Evolutionary conservation across 2,329 filamentous ascomycete genomes (phyloP), one percentile per base, ranked within the genome.

Genomic region (Chrysosphaeria jannelii): DNA sequence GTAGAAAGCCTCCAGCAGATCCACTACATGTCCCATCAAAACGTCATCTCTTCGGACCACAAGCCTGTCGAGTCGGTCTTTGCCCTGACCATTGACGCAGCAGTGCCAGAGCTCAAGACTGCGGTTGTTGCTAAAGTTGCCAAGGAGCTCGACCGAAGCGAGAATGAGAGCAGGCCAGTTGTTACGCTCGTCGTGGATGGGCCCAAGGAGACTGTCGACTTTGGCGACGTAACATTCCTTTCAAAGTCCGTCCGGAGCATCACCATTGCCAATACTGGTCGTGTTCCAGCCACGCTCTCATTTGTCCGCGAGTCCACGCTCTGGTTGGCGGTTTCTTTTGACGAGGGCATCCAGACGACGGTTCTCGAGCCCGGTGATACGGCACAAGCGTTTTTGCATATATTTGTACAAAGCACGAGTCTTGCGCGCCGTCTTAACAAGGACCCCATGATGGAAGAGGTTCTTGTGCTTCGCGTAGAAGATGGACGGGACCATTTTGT

Each of bases 401-500:
- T 71, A 1, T 53, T 63, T 19, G 53, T 93, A 7, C 53, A 56
- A 4, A 56, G 63, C 21, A 42, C 74, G 4, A 41, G 53, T 0
- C 54, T 69, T 10, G 62, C 75, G 0, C 61, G 58, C 10, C 47
- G 53, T 3, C 51, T 97, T 18, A 93, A 93, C 33, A 53, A 68
- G 25, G 62, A 59, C 10, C 49, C 52, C 2, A 39, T 47, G 6
- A 47, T 97, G 0, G 81, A 93, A 30, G 78, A 93, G 31, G 66
- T 97, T 3, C 50, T 97, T 6, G 68, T 97, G 2, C 52, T 97
- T 6, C 65, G 78, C 1, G 72, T 97, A 5, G 55, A 63, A 8
- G 61, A 69, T 24, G 88, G 88, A 1, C 59, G 78, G 22, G 85
- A 97, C 35, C 72, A 93, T 38, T 97, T 97, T 38, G 61, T 97